phyloP scores from a whole-genome alignment of 345 rosid species.

The Citrus medica region DNA sequence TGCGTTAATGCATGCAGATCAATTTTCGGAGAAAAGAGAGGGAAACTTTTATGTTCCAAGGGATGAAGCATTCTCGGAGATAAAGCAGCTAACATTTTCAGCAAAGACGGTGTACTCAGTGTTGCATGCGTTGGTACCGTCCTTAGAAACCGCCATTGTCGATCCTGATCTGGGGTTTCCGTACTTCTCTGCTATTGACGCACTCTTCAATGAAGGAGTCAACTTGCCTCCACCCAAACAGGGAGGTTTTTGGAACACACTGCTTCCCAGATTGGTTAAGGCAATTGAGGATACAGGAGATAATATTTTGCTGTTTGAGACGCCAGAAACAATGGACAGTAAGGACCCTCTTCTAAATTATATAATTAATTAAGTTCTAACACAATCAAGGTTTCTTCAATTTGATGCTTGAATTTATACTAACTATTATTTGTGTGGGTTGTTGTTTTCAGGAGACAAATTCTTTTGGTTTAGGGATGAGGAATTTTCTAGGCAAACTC shows the following conservation, averaged over 20 bases:
- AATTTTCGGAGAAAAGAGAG: slow-evolving; percentile 41
- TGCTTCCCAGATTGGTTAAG: slow-evolving; percentile 60
- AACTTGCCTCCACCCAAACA: slow-evolving; percentile 24
- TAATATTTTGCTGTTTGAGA: slow-evolving; percentile 49
- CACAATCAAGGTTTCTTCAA: not conserved
- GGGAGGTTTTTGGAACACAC: slow-evolving; percentile 33
- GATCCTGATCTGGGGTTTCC: slow-evolving; percentile 55
- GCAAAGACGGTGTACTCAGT: slow-evolving; percentile 57
- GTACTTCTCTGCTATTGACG: slow-evolving; percentile 58
- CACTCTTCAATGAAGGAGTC: slow-evolving; percentile 58
- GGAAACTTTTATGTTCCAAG: slow-evolving; percentile 59
- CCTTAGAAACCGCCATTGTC: slow-evolving; percentile 36
- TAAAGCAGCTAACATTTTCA: slow-evolving; percentile 48
- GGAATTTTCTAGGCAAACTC: slow-evolving; percentile 71
- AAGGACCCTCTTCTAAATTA: not conserved
- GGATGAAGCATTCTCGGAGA: slow-evolving; percentile 65
- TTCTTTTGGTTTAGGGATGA: slow-evolving; percentile 77
- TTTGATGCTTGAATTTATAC: not conserved
- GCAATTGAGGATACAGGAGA: slow-evolving; percentile 30
- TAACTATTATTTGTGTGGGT: not conserved
- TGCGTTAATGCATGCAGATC: slow-evolving; percentile 31
- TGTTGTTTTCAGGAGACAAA: slow-evolving; percentile 40
- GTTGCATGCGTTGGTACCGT: slow-evolving; percentile 54
- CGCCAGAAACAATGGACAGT: slow-evolving; percentile 51
- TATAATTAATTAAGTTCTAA: not conserved